Percentiles rank a stretch among this genome's conserved stretches.
Conservation (phyloP, 768 basidiomycete genomes). For the Suillus placidus region DNA sequence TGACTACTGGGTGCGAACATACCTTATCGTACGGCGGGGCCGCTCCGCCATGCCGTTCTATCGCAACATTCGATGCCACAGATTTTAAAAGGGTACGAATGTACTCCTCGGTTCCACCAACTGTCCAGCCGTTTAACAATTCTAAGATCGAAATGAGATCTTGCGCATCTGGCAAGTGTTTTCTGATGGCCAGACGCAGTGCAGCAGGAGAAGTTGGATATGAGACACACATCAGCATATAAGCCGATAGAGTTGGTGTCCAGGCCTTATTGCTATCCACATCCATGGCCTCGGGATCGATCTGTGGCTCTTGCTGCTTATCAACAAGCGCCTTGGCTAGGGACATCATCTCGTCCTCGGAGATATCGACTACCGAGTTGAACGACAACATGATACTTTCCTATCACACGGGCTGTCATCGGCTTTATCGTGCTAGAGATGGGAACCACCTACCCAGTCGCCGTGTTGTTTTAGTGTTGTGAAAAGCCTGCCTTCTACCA, state of each 20-base stretch:
- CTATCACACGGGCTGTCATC: conserved; percentile 16
- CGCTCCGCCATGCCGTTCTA: conserved; percentile 4
- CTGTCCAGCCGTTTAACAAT: conserved; percentile 27
- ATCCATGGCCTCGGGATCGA: conserved; percentile 34
- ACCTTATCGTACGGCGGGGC: conserved; percentile 14
- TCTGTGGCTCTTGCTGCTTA: conserved; percentile 34
- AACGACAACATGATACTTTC: conserved; percentile 54
- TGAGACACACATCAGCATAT: conserved; percentile 41
- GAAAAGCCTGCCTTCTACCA: conserved; percentile 65
- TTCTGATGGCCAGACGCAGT: conserved; percentile 48
- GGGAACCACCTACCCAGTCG: conserved; percentile 63
- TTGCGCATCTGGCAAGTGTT: conserved; percentile 41
- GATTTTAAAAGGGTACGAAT: conserved; percentile 8
- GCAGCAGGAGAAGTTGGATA: conserved; percentile 43
- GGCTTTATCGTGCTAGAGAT: not conserved
- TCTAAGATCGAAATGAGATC: conserved; percentile 42
- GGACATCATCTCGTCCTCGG: conserved; percentile 65
- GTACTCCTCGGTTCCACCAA: conserved; percentile 39
- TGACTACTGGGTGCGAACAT: conserved; percentile 52
- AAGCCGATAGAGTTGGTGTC: conserved; percentile 37
- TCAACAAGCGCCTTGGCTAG: conserved; percentile 49
- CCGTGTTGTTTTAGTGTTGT: conserved; percentile 50
- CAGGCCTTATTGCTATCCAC: conserved; percentile 36
- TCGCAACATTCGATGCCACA: not conserved
- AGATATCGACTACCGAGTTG: conserved; percentile 57